phyloP scores from a whole-genome alignment of 139 green algal species.

The Coelastrella sp. region DNA sequence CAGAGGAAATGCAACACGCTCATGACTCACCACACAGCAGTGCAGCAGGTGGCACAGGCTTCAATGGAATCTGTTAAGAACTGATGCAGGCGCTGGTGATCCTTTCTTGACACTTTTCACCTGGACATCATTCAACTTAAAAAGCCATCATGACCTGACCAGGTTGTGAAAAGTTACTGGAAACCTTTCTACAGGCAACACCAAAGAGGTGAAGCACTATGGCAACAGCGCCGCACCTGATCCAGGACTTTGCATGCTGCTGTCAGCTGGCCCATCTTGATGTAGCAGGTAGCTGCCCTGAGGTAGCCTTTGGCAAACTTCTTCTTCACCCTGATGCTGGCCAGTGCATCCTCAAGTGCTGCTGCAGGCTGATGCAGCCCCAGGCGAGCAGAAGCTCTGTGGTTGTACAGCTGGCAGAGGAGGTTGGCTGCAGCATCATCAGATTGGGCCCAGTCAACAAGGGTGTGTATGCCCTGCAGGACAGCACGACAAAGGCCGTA shows the following conservation, averaged over 20 bases:
- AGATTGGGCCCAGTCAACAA: neutral
- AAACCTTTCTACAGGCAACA: neutral
- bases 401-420: conserved; percentile 42
- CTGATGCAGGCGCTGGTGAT: no score
- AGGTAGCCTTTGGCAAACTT: conserved; percentile 49
- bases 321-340: conserved; percentile 23
- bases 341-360: conserved; percentile 37
- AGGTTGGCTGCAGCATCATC: conserved; percentile 5
- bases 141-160: neutral
- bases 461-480: conserved; percentile 32
- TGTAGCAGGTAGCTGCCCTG: conserved; percentile 53
- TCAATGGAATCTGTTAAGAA: no score
- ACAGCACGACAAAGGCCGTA: neutral
- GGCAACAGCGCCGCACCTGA: neutral
- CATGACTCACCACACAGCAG: no score
- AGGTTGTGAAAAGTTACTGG: neutral
- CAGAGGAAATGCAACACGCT: neutral
- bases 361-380: conserved; percentile 14
- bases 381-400: conserved; percentile 39
- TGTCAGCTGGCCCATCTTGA: conserved; percentile 31
- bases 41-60: no score
- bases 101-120: no score
- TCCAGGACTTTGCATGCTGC: conserved; percentile 39
- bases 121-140: neutral
- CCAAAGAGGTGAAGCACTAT: neutral